Evolutionary conservation across 257 asterid genomes (phyloP), one percentile per base, ranked within the genome.

Genomic region (Fraxinus anomala): DNA sequence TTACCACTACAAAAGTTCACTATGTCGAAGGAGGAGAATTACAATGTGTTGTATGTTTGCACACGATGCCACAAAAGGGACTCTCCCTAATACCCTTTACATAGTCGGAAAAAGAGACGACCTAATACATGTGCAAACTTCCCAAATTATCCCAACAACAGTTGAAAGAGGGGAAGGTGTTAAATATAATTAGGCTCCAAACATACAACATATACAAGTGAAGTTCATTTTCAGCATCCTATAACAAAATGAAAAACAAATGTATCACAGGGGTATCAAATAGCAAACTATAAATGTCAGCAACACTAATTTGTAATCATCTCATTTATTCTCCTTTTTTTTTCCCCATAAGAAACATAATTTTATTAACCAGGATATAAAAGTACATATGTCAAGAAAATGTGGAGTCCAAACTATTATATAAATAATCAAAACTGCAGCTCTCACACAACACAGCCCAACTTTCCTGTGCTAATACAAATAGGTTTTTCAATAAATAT

Each of bases 211-310:
- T 17, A 54, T 5, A 17, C 24, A 54, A 54, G 63, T 54, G n/a
- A 9, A 1, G 63, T 54, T 19, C 63, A 54, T 19, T 54, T 54
- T 54, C 63, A 54, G 63, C 63, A 54, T 54, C 63, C 63, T 40
- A 49, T 49, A 49, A 49, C 21, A 49, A 49, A 49, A 16, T 16
- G 21, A 19, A 54, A 54, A 19, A 19, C 23, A 54, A 51, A 17
- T 51, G 63, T 51, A 51, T 17, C 4, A 54, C 47, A 67, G 5
- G 30, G 34, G 63, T 36, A 72, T 76, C 19, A 39, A 21, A 56
- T 31, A 9, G 72, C 71, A 81, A 76, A 74, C 37, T 37, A 65
- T 42, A 37, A 19, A 59, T 54, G 51, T 66, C 68, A 34, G 33
- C 8, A 49, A 17, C 59, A 49, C 59, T 36, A 31, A 14, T 31